phyloP scores from a whole-genome alignment of 768 basidiomycete species.

The Suillus spraguei region DNA sequence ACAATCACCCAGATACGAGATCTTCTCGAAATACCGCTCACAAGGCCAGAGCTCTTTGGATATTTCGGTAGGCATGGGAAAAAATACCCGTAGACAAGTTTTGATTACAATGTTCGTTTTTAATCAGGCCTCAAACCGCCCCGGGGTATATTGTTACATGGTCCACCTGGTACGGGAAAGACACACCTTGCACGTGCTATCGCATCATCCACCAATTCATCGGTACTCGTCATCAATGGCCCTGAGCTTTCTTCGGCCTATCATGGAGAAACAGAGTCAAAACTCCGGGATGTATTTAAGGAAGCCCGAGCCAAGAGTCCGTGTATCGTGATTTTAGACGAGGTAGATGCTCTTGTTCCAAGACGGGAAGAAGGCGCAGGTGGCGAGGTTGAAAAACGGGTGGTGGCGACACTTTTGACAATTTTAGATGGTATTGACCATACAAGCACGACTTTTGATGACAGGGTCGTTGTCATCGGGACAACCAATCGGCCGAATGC shows the following conservation, averaged over 20 bases:
- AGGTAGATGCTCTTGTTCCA: constrained; percentile 94
- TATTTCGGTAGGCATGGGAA: constrained; percentile 59
- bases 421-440: constrained; percentile 90
- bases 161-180: constrained; percentile 97
- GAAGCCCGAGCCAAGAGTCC: constrained; percentile 83
- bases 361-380: constrained; percentile 86
- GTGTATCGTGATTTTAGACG: constrained; percentile 93
- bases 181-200: constrained; percentile 96
- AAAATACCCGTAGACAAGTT: constrained; percentile 17
- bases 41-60: constrained; percentile 76
- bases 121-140: constrained; percentile 85
- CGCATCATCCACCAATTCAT: constrained; percentile 81
- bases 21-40: constrained; percentile 84
- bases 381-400: constrained; percentile 94
- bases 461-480: constrained; percentile 89
- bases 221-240: constrained; percentile 93
- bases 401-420: constrained; percentile 93
- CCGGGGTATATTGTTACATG: constrained; percentile 92
- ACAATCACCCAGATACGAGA: constrained; percentile 88
- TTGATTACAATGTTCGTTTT: constrained; percentile 4
- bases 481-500: constrained; percentile 96
- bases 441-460: constrained; percentile 40
- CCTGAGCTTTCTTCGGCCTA: constrained; percentile 95
- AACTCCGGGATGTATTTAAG: constrained; percentile 85
- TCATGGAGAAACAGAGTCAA: constrained; percentile 95